Evolutionary conservation across 169 alveolate genomes (phyloP), one percentile per base, ranked within the genome.

Genomic region (Cryptosporidium bovis): DNA sequence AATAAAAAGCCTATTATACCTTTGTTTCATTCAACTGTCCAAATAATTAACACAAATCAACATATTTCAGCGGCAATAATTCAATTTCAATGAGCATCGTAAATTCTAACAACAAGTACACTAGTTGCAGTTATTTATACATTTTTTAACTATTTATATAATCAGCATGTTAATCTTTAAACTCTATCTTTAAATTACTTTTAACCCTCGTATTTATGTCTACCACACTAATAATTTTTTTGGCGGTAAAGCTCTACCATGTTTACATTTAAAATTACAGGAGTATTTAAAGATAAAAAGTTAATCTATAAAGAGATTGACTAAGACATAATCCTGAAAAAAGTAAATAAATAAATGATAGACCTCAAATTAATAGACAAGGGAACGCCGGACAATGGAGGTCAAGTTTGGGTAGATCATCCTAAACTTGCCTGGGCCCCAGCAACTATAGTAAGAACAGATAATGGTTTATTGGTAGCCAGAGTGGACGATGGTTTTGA

Each of bases 391-490:
- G 83, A 53, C 56, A 77, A 66, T 33, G 60, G 84, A 56, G 12
- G 64, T 44, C 31, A 58, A 46, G 87, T 77, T 48, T 77, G 87
- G 87, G 71, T 77, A 36, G 18, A 56, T 13, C 87, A 77, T 56
- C 87, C 87, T 16, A 60, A 56, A 20, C 31, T 77, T 51, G 87
- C 87, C 16, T 77, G 87, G 87, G 87, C 87, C 27, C 87, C 87
- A 15, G 87, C 77, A 40, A 60, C 77, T 2, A 60, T 77, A 18
- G 2, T 40, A 48, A 58, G 71, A 16, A 60, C 31, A 16, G 87
- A 77, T 55, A 48, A 62, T 13, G 64, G 40, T 29, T 51, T 12
- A 12, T 20, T 77, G 13, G 77, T 77, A 44, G 87, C 71, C n/a
- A 60, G 64, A 44, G 87, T 77, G 12, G 87, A 77, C 6, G 87